Conservation (phyloP, 2,329 filamentous ascomycete genomes). For the Sclerotinia trifoliorum region DNA sequence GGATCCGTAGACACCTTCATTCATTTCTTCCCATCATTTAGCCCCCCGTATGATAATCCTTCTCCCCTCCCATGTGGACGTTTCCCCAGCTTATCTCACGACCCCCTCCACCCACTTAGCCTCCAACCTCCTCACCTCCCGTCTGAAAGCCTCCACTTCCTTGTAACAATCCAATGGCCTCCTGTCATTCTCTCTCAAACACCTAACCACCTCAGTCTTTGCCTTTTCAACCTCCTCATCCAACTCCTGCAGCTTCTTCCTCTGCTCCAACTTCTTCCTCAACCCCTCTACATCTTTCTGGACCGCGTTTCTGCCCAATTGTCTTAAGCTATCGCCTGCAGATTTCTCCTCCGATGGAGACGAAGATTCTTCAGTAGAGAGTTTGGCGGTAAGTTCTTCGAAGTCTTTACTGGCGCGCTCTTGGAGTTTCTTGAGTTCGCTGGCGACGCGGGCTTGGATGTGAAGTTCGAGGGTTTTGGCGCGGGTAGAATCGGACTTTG, state of each 20-base stretch:
- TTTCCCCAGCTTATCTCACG: conserved; percentile 43
- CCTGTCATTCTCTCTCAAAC: conserved; percentile 79
- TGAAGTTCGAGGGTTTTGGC: conserved; percentile 80
- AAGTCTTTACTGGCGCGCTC: conserved; percentile 69
- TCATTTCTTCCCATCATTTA: background rate
- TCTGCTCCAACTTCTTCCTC: conserved; percentile 57
- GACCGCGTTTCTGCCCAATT: conserved; percentile 49
- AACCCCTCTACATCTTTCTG: conserved; percentile 60
- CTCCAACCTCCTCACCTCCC: conserved; percentile 83
- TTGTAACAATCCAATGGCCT: conserved; percentile 91
- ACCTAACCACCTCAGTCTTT: conserved; percentile 73
- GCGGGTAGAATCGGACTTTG: conserved; percentile 83
- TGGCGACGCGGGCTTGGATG: conserved; percentile 80
- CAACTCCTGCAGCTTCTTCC: conserved; percentile 65
- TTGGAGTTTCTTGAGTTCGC: conserved; percentile 79
- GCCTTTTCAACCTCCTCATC: conserved; percentile 73
- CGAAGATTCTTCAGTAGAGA: conserved; percentile 43
- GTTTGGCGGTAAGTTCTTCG: conserved; percentile 63
- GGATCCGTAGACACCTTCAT: background rate
- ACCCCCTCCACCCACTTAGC: conserved; percentile 84
- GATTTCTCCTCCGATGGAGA: conserved; percentile 27
- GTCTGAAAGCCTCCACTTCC: conserved; percentile 88
- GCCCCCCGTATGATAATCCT: background rate
- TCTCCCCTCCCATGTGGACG: background rate
- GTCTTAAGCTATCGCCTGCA: conserved; percentile 39